These are phyloP conservation scores for Cladosporium oxysporum DNA, from an alignment of 2,329 filamentous ascomycete genomes.

Conservation along the genomic window DNA sequence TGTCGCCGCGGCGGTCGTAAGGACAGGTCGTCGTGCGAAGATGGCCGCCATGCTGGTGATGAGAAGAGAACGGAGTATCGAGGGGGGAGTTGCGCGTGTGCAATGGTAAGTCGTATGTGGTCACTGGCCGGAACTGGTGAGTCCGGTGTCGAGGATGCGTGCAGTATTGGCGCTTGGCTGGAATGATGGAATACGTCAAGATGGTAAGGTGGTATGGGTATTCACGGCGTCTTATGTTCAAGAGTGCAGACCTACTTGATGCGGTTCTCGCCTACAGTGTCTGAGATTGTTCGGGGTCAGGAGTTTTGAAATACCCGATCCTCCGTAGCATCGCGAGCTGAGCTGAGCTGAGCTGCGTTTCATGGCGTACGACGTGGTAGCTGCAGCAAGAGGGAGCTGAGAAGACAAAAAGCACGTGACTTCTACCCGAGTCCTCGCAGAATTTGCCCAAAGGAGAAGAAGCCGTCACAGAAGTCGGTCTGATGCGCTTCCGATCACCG, in stretches of 20 bases:
- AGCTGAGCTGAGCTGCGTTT: not conserved
- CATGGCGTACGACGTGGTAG: not conserved
- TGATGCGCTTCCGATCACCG: slow-evolving; percentile 2
- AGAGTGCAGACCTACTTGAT: not conserved
- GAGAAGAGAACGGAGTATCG: not conserved
- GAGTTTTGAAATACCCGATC: not conserved
- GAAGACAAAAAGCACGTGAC: not conserved
- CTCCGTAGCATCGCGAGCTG: not conserved
- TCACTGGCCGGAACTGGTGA: not conserved
- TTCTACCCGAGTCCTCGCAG: not conserved
- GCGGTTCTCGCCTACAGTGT: slow-evolving; percentile 1
- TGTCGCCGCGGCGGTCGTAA: slow-evolving; percentile 19
- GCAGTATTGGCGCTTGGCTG: slow-evolving; percentile 12
- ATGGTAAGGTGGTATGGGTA: not conserved
- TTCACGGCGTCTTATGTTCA: not conserved
- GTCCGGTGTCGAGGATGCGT: not conserved
- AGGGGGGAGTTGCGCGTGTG: not conserved
- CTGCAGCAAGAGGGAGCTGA: not conserved
- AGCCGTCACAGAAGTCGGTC: not conserved
- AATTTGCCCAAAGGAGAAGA: not conserved
- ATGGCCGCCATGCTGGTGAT: slow-evolving; percentile 20
- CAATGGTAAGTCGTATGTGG: not conserved
- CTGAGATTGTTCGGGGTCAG: not conserved
- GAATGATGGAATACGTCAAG: slow-evolving; percentile 2
- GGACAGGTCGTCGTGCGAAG: slow-evolving; percentile 22